Evolutionary conservation across 208 protist species (phyloP), one percentile per base, ranked within the genome.

Genomic region (Crithidia thermophila): DNA sequence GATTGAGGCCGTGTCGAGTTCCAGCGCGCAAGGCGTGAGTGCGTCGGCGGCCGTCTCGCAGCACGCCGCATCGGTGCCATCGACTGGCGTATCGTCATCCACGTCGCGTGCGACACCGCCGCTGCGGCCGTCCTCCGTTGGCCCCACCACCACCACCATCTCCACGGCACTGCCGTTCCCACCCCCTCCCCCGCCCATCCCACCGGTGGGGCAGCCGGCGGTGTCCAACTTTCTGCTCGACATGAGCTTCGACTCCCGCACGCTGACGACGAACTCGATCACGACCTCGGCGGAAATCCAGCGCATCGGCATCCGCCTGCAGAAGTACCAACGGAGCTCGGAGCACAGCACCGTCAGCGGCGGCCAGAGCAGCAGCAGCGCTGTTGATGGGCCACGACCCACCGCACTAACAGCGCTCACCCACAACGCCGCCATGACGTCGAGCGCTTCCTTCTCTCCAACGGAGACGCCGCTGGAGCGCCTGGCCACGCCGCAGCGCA

Each of bases 161-260:
- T 39, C 1, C 3, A n/a, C 31, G 34, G 23, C 9, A 36, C 4
- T n/a, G 45, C n/a, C n/a, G n/a, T 43, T 10, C 31, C 33, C 4
- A 3, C 42, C 4, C 16, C 40, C 9, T 23, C 31, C 13, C 28
- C 58, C 0, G 11, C n/a, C 9, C 21, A 16, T 13, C 45, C 58
- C 1, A n/a, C n/a, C n/a, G n/a, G n/a, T n/a, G n/a, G n/a, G n/a
- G n/a, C n/a, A n/a, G n/a, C 43, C 6, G n/a, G 27, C 55, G 16
- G 64, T 25, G 9, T 61, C 69, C 10, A 55, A 30, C 27, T 42
- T 46, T 14, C 31, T 75, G 37, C 61, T 75, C 0, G 61, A 75
- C 45, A n/a, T 75, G 28, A 75, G 69, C 39, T 75, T 75, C 23
- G 69, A 75, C 36, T 75, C 69, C 8, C 60, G 69, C 40, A 27